Conservation (phyloP, 2,329 filamentous ascomycete genomes). For the Venturia oleaginea region DNA sequence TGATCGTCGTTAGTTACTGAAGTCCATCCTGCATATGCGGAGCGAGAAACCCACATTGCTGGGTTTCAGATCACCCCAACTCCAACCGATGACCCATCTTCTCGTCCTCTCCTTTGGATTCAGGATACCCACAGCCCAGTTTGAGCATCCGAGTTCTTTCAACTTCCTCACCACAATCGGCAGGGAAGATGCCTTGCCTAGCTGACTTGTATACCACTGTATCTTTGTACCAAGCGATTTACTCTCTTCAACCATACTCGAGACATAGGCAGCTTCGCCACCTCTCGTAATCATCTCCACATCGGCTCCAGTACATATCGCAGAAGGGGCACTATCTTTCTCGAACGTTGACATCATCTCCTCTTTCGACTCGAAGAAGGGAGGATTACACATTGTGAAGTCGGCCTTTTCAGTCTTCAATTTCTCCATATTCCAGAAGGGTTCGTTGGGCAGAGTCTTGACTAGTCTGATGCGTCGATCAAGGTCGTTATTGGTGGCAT, state of each 20-base stretch:
- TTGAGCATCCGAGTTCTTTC: conserved; percentile 50
- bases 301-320: conserved; percentile 65
- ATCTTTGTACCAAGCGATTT: conserved; percentile 48
- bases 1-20: neutral
- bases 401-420: conserved; percentile 51
- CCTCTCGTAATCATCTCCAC: conserved; percentile 79
- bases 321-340: conserved; percentile 61
- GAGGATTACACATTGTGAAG: conserved; percentile 90
- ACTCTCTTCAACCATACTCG: conserved; percentile 62
- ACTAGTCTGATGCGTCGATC: conserved; percentile 55
- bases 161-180: conserved; percentile 51
- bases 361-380: conserved; percentile 71
- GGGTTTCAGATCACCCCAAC: conserved; percentile 61
- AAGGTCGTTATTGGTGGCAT: conserved; percentile 59
- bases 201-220: conserved; percentile 85
- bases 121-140: conserved; percentile 76
- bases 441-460: conserved; percentile 46
- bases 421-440: conserved; percentile 35
- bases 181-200: conserved; percentile 69
- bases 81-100: conserved; percentile 86
- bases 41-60: conserved; percentile 32
- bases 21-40: conserved; percentile 14
- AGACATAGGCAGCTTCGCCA: conserved; percentile 69
- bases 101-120: conserved; percentile 69
- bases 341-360: conserved; percentile 56